Conservation (phyloP, 768 basidiomycete genomes). For the Boletus vinaceobasis region DNA sequence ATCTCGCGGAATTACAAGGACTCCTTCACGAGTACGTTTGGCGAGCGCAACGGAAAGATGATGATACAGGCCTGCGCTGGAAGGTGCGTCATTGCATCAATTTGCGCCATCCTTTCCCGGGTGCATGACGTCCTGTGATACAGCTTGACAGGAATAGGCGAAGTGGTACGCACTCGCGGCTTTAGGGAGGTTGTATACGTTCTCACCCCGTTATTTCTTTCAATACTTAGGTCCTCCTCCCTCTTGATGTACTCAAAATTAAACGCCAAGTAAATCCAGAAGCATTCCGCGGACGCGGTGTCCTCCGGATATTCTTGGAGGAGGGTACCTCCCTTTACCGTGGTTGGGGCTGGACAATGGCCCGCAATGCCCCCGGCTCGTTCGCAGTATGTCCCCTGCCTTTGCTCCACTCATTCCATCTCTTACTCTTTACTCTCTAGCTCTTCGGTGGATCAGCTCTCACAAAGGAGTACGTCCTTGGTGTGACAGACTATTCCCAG, state of each 20-base stretch:
- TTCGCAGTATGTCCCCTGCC: conserved; percentile 71
- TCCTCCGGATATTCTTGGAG: conserved; percentile 85
- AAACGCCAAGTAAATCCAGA: conserved; percentile 98
- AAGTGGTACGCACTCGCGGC: conserved; percentile 65
- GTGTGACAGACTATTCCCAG: conserved; percentile 83
- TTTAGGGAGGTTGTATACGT: neutral
- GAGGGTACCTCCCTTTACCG: conserved; percentile 92
- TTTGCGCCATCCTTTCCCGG: neutral
- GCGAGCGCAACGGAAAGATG: conserved; percentile 93
- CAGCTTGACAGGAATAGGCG: conserved; percentile 80
- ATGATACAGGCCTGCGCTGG: conserved; percentile 95
- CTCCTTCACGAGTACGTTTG: conserved; percentile 80
- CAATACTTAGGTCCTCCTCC: conserved; percentile 71
- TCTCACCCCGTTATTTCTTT: neutral
- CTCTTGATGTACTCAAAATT: conserved; percentile 95
- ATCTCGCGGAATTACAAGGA: conserved; percentile 79
- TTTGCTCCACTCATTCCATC: neutral
- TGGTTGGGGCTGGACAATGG: conserved; percentile 99
- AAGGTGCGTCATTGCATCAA: conserved; percentile 49
- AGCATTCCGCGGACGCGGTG: conserved; percentile 92
- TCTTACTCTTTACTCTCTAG: conserved; percentile 37
- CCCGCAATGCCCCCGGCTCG: conserved; percentile 91
- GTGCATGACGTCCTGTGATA: conserved; percentile 1
- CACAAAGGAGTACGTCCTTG: conserved; percentile 91
- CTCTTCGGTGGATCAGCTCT: conserved; percentile 95